Base-by-base conservation (phyloP, 768 basidiomycete genomes). In the Russula vinacea region DNA sequence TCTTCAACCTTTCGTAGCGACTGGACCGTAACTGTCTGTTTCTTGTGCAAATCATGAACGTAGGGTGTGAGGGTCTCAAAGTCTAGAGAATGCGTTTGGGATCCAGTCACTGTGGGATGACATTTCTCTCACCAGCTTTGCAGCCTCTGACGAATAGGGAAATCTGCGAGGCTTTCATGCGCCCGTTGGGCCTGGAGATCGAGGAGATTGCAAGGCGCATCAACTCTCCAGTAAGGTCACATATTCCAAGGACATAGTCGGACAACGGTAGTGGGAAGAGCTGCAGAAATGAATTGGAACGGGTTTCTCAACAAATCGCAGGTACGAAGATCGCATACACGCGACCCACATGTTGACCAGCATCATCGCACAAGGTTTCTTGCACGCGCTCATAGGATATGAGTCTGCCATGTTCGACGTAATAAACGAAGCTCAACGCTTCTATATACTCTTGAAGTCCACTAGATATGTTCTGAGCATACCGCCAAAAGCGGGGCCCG, bases 371-470 rank as follows among this genome's bases (percentile, higher is more conserved):
- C 40, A 97, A 75, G 0, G 84, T 79, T 16, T 76, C 68, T 71
- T 93, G 89, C 19, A 91, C 88, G 68, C 88, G 80, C 26, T 78
- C 72, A 67, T 83, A 89, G 5, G 87, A 79, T 60, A 97, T 83
- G 60, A 97, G 77, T 2, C 80, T 74, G 37, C 82, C 80, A 68
- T 86, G 78, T 62, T 90, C 84, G 56, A 96, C 81, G 72, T 90
- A 98, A 74, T 94, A 84, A 0, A 90, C 82, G 72, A 98, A 94
- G 70, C 92, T 89, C 62, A 94, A 77, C 1, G 91, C 94, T 74
- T 98, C 97, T 67, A 98, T 92, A 75, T 94, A 98, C 76, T 98
- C 97, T 74, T 98, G 94, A 33, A 98, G 75, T 4, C 95, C 87
- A 1, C 88, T 85, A 7, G 89, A 90, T 60, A 92, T 77, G 67